phyloP scores from a whole-genome alignment of 225 moss, liverwort and hornwort genomes.

The Bryoerythrophyllum caledonicum region DNA sequence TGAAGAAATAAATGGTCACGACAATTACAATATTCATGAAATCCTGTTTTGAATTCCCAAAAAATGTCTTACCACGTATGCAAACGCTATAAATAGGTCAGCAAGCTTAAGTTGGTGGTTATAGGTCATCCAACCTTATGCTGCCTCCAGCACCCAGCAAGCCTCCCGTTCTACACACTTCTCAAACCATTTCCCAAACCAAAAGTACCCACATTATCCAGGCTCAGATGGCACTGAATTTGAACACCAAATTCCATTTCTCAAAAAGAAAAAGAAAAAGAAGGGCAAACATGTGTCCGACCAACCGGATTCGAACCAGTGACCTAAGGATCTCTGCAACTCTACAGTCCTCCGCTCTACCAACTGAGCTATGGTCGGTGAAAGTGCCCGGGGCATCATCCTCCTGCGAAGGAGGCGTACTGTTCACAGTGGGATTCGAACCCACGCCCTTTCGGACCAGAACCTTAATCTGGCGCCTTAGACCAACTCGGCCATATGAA shows the following conservation, averaged over 20 bases:
- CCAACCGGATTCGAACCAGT: slow-evolving; percentile 85
- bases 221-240: too few relatives aligned
- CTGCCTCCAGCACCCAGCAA: neutral
- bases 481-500: slow-evolving; percentile 79
- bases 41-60: too few relatives aligned
- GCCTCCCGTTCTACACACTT: neutral
- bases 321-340: slow-evolving; percentile 69
- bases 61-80: too few relatives aligned
- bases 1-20: too few relatives aligned
- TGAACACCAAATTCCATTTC: too few relatives aligned
- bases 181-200: neutral
- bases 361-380: slow-evolving; percentile 82
- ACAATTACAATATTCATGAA: too few relatives aligned
- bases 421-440: slow-evolving; percentile 75
- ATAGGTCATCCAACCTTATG: too few relatives aligned
- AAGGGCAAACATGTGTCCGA: neutral
- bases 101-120: too few relatives aligned
- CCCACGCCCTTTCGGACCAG: slow-evolving; percentile 72
- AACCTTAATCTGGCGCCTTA: slow-evolving; percentile 72
- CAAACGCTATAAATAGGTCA: too few relatives aligned
- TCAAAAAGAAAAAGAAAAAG: too few relatives aligned
- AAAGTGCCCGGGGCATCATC: neutral
- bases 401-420: neutral
- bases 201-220: too few relatives aligned
- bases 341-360: slow-evolving; percentile 57